Conservation (phyloP, 768 basidiomycete species). For the Xerocomus spinulosus region DNA sequence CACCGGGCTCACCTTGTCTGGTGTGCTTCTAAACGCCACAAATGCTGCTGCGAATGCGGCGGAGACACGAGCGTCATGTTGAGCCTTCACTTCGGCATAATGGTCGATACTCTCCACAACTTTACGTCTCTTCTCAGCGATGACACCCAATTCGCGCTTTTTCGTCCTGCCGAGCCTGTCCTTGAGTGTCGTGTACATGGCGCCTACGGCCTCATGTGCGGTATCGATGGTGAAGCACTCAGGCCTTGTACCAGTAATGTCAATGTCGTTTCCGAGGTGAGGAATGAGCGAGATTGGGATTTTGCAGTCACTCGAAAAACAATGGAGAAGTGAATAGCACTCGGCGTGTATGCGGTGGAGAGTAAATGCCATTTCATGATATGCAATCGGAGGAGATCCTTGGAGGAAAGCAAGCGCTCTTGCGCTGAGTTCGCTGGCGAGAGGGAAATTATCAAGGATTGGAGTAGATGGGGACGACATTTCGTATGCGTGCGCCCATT, state of each 20-base stretch:
- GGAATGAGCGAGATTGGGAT: constrained; percentile 78
- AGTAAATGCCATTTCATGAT: constrained; percentile 86
- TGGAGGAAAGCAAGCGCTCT: constrained; percentile 73
- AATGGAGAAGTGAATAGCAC: constrained; percentile 72
- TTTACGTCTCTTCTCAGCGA: constrained; percentile 71
- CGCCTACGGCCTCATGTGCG: constrained; percentile 65
- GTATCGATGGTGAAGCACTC: constrained; percentile 77
- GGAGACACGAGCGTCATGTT: constrained; percentile 82
- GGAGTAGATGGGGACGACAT: constrained; percentile 29
- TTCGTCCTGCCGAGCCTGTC: constrained; percentile 69
- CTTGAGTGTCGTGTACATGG: constrained; percentile 71
- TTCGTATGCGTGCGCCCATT: constrained; percentile 76
- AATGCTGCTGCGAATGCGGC: constrained; percentile 90
- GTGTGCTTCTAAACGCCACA: constrained; percentile 79
- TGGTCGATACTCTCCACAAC: constrained; percentile 69
- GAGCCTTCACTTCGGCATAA: constrained; percentile 76
- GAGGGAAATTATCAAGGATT: constrained; percentile 51
- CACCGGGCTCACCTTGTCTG: constrained; percentile 92
- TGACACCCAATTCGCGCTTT: constrained; percentile 67
- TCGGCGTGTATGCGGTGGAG: constrained; percentile 78
- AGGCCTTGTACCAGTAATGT: constrained; percentile 59
- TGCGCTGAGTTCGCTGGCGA: constrained; percentile 64
- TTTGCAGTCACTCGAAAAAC: constrained; percentile 85
- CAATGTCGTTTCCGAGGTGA: constrained; percentile 68
- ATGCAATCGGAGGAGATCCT: constrained; percentile 66